Evolutionary conservation across 2,329 filamentous ascomycete species (phyloP), one percentile per base, ranked within the genome.

Genomic region (Curvularia eragrostidis): DNA sequence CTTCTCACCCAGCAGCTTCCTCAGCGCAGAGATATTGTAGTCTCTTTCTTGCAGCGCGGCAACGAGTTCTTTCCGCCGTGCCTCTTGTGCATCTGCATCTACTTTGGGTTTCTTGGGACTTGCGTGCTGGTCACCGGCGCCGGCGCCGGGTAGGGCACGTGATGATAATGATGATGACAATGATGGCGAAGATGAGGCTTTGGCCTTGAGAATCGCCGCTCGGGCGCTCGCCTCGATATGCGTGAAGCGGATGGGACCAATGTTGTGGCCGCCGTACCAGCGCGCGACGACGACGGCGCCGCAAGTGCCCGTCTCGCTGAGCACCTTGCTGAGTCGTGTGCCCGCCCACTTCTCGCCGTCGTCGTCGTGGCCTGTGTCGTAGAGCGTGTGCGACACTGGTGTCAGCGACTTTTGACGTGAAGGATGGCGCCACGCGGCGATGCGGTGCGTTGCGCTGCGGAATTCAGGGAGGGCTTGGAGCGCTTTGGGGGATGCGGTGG

Each of bases 281-380:
- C 83, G 67, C 36, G 82, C 83, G 8, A 85, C 83, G 5, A 84
- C 80, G 21, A 84, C 75, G 1, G 75, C 69, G 21, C 83, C 83
- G 42, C 74, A 71, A 13, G 79, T 78, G 18, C 78, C 69, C 61
- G 78, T 74, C 10, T 79, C 76, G 23, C 76, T 73, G 12, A 85
- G 75, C 21, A 84, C 76, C 54, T 78, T 77, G 64, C 80, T 75
- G 3, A 85, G 72, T 23, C 77, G 77, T 55, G 77, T 79, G 4
- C 82, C 83, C 0, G 78, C 83, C 69, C 82, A 81, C 51, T 78
- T 80, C 66, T 85, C 83, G 13, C 83, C 83, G 60, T 85, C 83
- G 56, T 85, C 83, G 53, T 85, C 82, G 48, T 79, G 76, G 12
- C 80, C 80, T 0, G 75, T 69, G 38, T 81, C 77, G 62, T 78